Conservation (phyloP, 2,329 filamentous ascomycete species). For the Alternaria hordeiaustralica region DNA sequence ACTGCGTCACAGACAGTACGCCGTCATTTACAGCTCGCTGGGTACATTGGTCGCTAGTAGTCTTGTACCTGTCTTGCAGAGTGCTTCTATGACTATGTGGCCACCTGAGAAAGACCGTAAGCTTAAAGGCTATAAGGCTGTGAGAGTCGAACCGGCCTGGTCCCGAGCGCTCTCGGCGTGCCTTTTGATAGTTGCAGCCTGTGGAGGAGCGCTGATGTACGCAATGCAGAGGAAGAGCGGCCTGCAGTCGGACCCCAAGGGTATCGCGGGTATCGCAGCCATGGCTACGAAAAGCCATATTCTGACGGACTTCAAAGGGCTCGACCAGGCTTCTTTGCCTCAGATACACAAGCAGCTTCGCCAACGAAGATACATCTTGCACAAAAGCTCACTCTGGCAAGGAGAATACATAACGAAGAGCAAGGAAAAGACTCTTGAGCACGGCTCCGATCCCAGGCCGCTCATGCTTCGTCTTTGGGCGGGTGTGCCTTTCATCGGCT, state of each 20-base stretch:
- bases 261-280: conserved; percentile 75
- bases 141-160: conserved; percentile 64
- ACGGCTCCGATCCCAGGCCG: conserved; percentile 63
- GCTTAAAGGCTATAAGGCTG: conserved; percentile 57
- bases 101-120: conserved; percentile 59
- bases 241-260: conserved; percentile 71
- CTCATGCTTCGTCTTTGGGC: conserved; percentile 69
- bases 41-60: conserved; percentile 71
- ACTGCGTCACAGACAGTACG: conserved; percentile 68
- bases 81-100: conserved; percentile 65
- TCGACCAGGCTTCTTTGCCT: conserved; percentile 70
- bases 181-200: conserved; percentile 63
- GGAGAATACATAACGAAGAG: conserved; percentile 61
- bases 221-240: conserved; percentile 70
- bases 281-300: conserved; percentile 79
- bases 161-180: conserved; percentile 67
- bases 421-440: conserved; percentile 57
- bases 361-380: conserved; percentile 69
- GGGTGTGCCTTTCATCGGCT: conserved; percentile 66
- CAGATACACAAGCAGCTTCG: conserved; percentile 74
- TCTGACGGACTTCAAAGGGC: conserved; percentile 74
- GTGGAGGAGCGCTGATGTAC: conserved; percentile 65
- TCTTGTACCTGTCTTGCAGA: conserved; percentile 71
- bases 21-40: conserved; percentile 70
- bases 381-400: conserved; percentile 73